These are phyloP conservation scores for Capronia coronata DNA, from an alignment of 2,329 filamentous ascomycete genomes.

Conservation along the genomic window DNA sequence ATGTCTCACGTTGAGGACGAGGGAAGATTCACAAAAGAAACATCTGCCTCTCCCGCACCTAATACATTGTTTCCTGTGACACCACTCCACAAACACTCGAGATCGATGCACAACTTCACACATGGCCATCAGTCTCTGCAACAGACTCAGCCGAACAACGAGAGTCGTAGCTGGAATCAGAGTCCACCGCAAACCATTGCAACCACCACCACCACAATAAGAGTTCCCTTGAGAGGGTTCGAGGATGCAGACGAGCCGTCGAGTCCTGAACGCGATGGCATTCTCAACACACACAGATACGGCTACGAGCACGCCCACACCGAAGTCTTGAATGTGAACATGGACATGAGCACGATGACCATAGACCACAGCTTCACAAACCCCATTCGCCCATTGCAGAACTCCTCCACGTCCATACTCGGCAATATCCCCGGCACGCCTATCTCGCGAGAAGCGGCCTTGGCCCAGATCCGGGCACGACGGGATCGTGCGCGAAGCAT, in stretches of 20 bases:
- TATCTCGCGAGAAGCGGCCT: constrained; percentile 43
- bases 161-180: background rate
- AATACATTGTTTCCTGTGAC: constrained; percentile 26
- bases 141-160: background rate
- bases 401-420: constrained; percentile 17
- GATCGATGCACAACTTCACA: constrained; percentile 15
- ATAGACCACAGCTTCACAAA: background rate
- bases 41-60: constrained; percentile 24
- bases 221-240: constrained; percentile 23
- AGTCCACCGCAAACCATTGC: background rate
- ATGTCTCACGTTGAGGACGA: constrained; percentile 7
- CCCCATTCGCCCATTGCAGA: background rate
- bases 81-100: constrained; percentile 21
- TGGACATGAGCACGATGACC: constrained; percentile 4
- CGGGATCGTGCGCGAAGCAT: constrained; percentile 41
- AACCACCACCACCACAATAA: constrained; percentile 16
- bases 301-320: constrained; percentile 4
- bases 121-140: constrained; percentile 11
- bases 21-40: constrained; percentile 7
- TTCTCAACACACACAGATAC: constrained; percentile 31
- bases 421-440: constrained; percentile 38
- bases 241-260: constrained; percentile 18
- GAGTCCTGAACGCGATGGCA: constrained; percentile 9
- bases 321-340: constrained; percentile 3
- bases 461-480: constrained; percentile 45